Evolutionary conservation across 306 rosid species (phyloP).

Genomic region (Quercus glauca): DNA sequence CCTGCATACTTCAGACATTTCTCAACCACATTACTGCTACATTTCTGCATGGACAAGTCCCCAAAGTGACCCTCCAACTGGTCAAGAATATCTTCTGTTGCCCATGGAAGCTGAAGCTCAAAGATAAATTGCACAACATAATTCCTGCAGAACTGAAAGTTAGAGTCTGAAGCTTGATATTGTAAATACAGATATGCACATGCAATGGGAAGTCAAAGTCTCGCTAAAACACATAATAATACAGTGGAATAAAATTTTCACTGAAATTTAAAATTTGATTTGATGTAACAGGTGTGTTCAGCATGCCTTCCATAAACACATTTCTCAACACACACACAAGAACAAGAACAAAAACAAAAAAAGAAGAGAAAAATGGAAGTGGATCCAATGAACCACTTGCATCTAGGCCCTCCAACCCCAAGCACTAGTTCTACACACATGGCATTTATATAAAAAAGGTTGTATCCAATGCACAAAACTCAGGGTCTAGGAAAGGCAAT

Average conservation of each 20-base stretch:
- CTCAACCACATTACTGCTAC: conserved; percentile 59
- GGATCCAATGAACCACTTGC: not conserved
- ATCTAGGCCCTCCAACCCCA: not conserved
- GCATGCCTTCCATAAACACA: not conserved
- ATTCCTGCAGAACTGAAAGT: conserved; percentile 38
- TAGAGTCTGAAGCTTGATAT: conserved; percentile 2
- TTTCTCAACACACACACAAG: no score
- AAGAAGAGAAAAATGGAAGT: not conserved
- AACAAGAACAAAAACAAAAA: no score
- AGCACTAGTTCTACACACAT: not conserved
- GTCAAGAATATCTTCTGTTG: conserved; percentile 28
- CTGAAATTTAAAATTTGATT: not conserved
- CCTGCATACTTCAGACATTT: conserved; percentile 35
- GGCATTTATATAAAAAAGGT: not conserved
- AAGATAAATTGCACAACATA: conserved; percentile 61
- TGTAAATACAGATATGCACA: not conserved
- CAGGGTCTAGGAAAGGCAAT: no score
- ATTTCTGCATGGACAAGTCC: conserved; percentile 51
- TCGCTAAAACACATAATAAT: not conserved
- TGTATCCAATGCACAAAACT: no score
- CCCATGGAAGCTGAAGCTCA: conserved; percentile 44
- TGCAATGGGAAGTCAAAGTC: not conserved
- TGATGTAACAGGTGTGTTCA: not conserved
- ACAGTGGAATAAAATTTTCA: not conserved
- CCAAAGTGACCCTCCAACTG: conserved; percentile 48